Base-by-base conservation (phyloP, 2,329 filamentous ascomycete genomes). In the Penicillium sp. region DNA sequence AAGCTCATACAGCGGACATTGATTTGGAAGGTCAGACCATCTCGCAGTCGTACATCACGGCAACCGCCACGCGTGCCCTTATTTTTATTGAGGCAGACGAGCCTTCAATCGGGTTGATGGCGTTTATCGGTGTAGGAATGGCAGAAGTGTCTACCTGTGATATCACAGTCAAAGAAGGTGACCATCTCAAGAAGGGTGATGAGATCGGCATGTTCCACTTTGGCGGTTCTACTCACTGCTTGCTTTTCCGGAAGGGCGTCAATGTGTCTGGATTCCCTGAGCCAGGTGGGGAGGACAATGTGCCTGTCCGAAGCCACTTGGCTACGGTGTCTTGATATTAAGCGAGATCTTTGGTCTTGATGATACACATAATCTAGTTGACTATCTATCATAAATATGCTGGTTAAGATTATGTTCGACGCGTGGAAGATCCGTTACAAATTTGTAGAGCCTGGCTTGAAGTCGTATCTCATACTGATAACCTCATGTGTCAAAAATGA, bases 131-230 rank as follows among this genome's bases (percentile, higher is more conserved):
- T 1, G 84, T 93, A 3, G 91, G 90, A 1, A 92, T 93, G 90
- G 88, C 87, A 45, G 90, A 93, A 76, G 90, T 92, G 13, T 89
- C 85, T 61, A 88, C 88, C 0, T 92, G 89, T 70, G 89, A 92
- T 56, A 87, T 91, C 53, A 89, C 86, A 0, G 88, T 91, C 12
- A 82, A 82, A 68, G 85, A 88, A 70, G 89, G 89, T 0, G 83
- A 92, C 72, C 82, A 83, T 56, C 72, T 93, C 17, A 80, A 81
- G 56, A 92, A 92, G 80, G 91, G 91, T 1, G 85, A 92, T 4
- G 79, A 92, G 78, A 81, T 88, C 42, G 90, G 90, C 45, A 92
- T 91, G 89, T 93, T 93, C 76, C 90, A 93, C 72, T 92, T 89
- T 72, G 90, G 90, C n/a, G 90, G 91, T 0, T 89, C 85, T 7